These are phyloP conservation scores for Aspergillus calidoustus DNA, from an alignment of 2,329 filamentous ascomycete species.

Conservation along the genomic window DNA sequence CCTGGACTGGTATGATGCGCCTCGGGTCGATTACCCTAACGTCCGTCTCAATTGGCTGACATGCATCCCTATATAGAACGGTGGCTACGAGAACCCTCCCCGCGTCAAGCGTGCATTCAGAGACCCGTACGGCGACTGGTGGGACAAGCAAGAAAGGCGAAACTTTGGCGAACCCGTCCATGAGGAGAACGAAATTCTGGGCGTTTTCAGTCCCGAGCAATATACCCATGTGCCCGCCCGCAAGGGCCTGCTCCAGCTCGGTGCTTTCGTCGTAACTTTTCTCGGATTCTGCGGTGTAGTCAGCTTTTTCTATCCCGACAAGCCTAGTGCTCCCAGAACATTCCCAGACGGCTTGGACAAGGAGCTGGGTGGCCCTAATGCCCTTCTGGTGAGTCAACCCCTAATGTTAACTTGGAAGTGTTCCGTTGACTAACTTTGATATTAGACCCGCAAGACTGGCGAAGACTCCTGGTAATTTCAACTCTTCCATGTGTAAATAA, in stretches of 20 bases:
- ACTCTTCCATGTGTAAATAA: constrained; percentile 43
- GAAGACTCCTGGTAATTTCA: constrained; percentile 43
- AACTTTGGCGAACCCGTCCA: constrained; percentile 97
- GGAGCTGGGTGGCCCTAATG: constrained; percentile 73
- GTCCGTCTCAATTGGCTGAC: constrained; percentile 20
- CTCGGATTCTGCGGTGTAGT: constrained; percentile 70
- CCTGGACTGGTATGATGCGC: constrained; percentile 47
- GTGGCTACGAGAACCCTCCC: constrained; percentile 54
- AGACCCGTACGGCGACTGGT: constrained; percentile 92
- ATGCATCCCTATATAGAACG: constrained; percentile 43
- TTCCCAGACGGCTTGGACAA: constrained; percentile 71
- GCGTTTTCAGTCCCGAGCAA: constrained; percentile 84
- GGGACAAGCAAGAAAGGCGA: constrained; percentile 94
- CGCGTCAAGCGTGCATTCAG: constrained; percentile 85
- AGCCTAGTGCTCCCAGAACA: constrained; percentile 68
- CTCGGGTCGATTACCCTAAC: background rate
- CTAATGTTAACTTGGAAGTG: background rate
- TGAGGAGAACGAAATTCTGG: constrained; percentile 92
- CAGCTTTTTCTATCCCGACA: constrained; percentile 72
- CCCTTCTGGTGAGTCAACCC: constrained; percentile 63
- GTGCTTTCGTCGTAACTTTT: constrained; percentile 67
- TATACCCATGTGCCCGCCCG: constrained; percentile 82
- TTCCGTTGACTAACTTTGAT: constrained; percentile 20
- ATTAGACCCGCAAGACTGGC: constrained; percentile 44
- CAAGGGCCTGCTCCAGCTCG: constrained; percentile 71